Percentiles rank a stretch among this genome's conserved stretches.
Evolutionary conservation across 1,284 basidiomycete genomes (phyloP).

Genomic region (Sporisorium scitamineum): DNA sequence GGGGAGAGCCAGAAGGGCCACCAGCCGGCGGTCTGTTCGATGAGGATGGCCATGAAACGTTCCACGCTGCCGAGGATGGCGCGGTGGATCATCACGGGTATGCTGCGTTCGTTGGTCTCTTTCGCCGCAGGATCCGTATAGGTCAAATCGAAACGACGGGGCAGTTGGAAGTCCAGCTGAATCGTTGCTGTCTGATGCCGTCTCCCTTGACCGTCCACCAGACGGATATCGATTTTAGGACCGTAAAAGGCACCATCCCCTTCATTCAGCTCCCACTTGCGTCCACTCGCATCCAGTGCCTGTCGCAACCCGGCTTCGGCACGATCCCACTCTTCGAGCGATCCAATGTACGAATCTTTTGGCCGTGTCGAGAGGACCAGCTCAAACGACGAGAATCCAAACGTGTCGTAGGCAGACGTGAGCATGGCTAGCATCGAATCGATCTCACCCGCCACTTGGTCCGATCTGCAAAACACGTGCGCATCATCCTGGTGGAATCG

Average conservation of each 20-base stretch:
- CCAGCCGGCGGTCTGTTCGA: conserved; percentile 62
- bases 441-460: conserved; percentile 61
- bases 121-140: conserved; percentile 46
- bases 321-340: conserved; percentile 57
- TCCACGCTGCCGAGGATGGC: conserved; percentile 68
- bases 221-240: conserved; percentile 68
- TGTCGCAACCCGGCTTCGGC: conserved; percentile 56
- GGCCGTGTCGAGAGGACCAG: conserved; percentile 67
- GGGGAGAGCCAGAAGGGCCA: conserved; percentile 68
- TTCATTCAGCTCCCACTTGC: conserved; percentile 58
- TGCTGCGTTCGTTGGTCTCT: conserved; percentile 9
- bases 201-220: conserved; percentile 62
- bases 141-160: conserved; percentile 59
- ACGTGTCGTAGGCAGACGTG: conserved; percentile 61
- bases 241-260: conserved; percentile 69
- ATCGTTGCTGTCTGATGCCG: conserved; percentile 68
- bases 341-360: conserved; percentile 52
- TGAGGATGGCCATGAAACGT: conserved; percentile 67
- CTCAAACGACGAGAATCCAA: conserved; percentile 65
- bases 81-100: conserved; percentile 68
- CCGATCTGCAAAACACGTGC: conserved; percentile 66
- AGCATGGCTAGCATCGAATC: conserved; percentile 66
- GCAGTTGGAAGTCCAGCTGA: conserved; percentile 68
- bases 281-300: conserved; percentile 55
- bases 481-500: conserved; percentile 68